Evolutionary conservation across 179 eudicot genomes (phyloP).

Genomic region (Pouteria campechiana): DNA sequence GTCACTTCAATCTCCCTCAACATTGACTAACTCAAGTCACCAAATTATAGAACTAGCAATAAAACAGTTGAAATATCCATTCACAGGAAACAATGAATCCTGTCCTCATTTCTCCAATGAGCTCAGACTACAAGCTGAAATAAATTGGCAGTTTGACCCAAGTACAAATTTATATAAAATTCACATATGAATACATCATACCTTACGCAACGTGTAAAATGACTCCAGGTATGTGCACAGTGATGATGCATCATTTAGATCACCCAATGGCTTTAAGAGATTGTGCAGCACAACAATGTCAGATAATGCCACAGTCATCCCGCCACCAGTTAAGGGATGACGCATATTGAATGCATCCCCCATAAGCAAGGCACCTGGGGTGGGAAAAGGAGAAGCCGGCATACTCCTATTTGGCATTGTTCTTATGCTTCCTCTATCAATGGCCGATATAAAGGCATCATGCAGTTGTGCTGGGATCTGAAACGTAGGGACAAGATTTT

Average conservation of each 20-base stretch:
- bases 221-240: conserved; percentile 45
- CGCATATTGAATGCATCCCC: conserved; percentile 93
- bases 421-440: conserved; percentile 53
- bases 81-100: too few relatives aligned
- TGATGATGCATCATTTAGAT: conserved; percentile 33
- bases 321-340: conserved; percentile 85
- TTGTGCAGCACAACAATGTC: conserved; percentile 53
- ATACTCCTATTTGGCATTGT: conserved; percentile 71
- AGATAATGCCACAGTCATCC: conserved; percentile 77
- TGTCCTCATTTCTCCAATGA: too few relatives aligned
- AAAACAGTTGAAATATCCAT: too few relatives aligned
- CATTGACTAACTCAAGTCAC: too few relatives aligned
- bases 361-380: conserved; percentile 63
- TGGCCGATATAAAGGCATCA: conserved; percentile 49
- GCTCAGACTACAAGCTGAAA: too few relatives aligned
- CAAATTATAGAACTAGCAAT: too few relatives aligned
- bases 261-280: conserved; percentile 41
- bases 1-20: too few relatives aligned
- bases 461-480: conserved; percentile 59
- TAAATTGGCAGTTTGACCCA: too few relatives aligned
- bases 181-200: conserved; percentile 7
- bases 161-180: neutral
- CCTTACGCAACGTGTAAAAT: conserved; percentile 73
- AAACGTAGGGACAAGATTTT: too few relatives aligned
- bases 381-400: conserved; percentile 60